Conservation (phyloP, 345 rosid species). For the Hibiscus mutabilis region DNA sequence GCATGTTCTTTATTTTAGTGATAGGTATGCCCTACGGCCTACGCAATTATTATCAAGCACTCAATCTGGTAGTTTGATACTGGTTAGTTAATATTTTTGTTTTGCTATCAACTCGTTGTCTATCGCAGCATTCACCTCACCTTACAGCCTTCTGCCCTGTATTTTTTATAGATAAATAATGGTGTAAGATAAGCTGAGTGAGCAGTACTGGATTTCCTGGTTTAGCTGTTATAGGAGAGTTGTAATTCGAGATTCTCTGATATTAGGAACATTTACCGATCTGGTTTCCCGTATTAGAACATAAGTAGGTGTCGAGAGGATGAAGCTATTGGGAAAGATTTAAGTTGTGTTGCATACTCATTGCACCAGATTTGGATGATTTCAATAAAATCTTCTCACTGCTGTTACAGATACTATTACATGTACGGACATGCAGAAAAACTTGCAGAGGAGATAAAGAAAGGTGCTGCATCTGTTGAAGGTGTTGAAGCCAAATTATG, state of each 20-base stretch:
- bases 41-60: too few species aligned
- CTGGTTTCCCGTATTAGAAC: neutral
- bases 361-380: neutral
- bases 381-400: slow-evolving; percentile 9
- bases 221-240: neutral
- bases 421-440: slow-evolving; percentile 94
- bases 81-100: neutral
- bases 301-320: neutral
- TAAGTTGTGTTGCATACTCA: neutral
- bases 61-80: too few species aligned
- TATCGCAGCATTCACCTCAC: neutral
- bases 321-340: neutral
- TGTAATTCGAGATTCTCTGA: neutral
- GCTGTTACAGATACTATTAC: slow-evolving; percentile 70
- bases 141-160: neutral
- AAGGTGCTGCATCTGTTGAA: slow-evolving; percentile 89
- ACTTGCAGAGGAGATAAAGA: slow-evolving; percentile 84
- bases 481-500: slow-evolving; percentile 92
- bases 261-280: neutral
- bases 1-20: too few species aligned
- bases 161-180: neutral
- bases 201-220: neutral
- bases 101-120: neutral
- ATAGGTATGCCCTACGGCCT: too few species aligned
- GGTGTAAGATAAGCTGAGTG: neutral